Percentiles rank a stretch among this genome's conserved stretches.
These are phyloP conservation scores for Typha latifolia DNA, from an alignment of 176 grass and related monocot species.

Conservation along the genomic window DNA sequence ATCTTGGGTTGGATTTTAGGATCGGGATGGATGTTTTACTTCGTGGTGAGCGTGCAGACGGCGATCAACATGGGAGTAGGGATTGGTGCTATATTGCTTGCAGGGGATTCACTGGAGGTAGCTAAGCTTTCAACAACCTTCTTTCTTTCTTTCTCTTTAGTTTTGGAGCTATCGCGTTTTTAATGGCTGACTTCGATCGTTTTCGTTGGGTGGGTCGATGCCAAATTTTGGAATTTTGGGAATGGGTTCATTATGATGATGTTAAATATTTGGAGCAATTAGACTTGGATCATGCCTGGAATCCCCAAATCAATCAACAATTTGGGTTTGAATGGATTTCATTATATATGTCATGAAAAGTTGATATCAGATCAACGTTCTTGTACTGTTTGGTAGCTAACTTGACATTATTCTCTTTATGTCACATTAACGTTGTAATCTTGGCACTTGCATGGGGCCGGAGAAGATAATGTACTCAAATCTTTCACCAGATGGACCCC, in stretches of 20 bases:
- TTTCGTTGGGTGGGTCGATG: no score
- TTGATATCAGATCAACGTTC: no score
- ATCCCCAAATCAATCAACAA: background rate
- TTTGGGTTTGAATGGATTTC: background rate
- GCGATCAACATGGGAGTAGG: slow-evolving; percentile 77
- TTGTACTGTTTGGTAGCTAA: background rate
- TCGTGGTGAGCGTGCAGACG: slow-evolving; percentile 67
- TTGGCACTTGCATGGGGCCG: slow-evolving; percentile 5
- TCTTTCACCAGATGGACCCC: slow-evolving; percentile 52
- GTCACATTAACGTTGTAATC: slow-evolving; percentile 2
- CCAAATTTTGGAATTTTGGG: background rate
- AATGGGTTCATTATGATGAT: background rate
- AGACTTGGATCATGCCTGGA: background rate
- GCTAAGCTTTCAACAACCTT: background rate
- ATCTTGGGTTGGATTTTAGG: slow-evolving; percentile 29
- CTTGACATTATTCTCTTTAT: slow-evolving; percentile 3
- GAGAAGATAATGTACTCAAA: slow-evolving; percentile 86
- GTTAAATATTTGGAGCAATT: background rate
- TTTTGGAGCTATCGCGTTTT: background rate
- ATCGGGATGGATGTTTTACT: slow-evolving; percentile 82
- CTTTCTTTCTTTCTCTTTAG: background rate
- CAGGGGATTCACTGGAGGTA: slow-evolving; percentile 72
- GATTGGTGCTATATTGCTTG: slow-evolving; percentile 82
- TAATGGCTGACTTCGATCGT: background rate
- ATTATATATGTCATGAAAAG: no score